Evolutionary conservation across 257 asterid genomes (phyloP).

Genomic region (Mentha longifolia): DNA sequence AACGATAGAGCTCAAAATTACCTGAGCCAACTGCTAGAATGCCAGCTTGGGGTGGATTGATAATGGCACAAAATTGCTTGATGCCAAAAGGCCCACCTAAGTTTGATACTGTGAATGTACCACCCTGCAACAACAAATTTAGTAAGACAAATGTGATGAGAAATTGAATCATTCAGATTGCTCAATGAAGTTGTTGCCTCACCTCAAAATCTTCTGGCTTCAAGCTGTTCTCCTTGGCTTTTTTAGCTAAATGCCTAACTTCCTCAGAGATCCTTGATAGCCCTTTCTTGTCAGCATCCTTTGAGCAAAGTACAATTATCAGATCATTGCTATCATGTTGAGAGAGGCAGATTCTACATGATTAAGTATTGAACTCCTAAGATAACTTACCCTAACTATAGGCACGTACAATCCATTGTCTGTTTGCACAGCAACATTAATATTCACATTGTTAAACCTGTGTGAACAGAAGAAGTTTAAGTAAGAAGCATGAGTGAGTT

Average conservation of each 20-base stretch:
- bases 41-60: conserved; percentile 96
- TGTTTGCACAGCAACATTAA: conserved; percentile 97
- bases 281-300: conserved; percentile 99
- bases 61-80: conserved; percentile 96
- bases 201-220: conserved; percentile 98
- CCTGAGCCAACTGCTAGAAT: conserved; percentile 96
- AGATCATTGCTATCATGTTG: conserved; percentile 17
- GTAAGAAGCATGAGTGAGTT: conserved; percentile 2
- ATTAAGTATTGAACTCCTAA: conserved; percentile 10
- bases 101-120: conserved; percentile 91
- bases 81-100: conserved; percentile 98
- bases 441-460: conserved; percentile 85
- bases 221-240: conserved; percentile 84
- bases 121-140: conserved; percentile 62
- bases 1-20: conserved; percentile 37
- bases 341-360: neutral
- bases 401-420: conserved; percentile 93
- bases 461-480: conserved; percentile 33
- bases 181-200: conserved; percentile 16
- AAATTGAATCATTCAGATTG: neutral
- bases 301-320: conserved; percentile 32
- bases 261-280: conserved; percentile 80
- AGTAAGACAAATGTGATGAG: neutral
- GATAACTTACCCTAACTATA: conserved; percentile 68
- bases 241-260: conserved; percentile 81